phyloP scores from a whole-genome alignment of 2,329 filamentous ascomycete species.

The Emergomyces orientalis region DNA sequence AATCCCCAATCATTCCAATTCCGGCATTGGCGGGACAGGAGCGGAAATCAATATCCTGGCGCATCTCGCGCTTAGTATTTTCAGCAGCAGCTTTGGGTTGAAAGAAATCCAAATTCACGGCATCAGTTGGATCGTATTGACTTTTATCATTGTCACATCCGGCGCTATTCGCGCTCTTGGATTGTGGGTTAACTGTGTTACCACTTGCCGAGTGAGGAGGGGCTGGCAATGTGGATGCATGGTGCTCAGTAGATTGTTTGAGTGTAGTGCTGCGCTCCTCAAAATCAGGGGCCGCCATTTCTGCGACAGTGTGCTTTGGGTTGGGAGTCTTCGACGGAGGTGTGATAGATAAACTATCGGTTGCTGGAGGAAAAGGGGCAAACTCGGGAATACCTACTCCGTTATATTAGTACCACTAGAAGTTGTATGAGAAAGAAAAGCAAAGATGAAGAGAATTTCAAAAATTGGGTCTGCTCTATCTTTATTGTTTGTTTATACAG shows the following conservation, averaged over 20 bases:
- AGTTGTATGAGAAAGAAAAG: not conserved
- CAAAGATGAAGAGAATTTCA: not conserved
- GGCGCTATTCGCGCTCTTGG: not conserved
- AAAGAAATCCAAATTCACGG: conserved; percentile 3
- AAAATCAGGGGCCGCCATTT: not conserved
- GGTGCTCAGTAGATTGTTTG: not conserved
- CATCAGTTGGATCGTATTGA: not conserved
- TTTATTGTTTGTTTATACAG: not conserved
- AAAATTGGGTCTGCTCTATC: not conserved
- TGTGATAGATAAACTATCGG: not conserved
- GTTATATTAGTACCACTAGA: not conserved
- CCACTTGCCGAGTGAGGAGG: not conserved
- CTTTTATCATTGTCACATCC: not conserved
- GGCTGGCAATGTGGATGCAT: not conserved
- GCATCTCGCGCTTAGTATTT: not conserved
- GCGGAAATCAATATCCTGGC: not conserved
- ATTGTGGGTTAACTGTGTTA: not conserved
- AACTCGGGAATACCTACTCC: not conserved
- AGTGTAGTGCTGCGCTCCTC: not conserved
- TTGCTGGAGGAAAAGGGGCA: not conserved
- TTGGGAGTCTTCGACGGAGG: not conserved
- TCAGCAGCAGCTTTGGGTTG: not conserved
- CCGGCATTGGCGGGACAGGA: not conserved
- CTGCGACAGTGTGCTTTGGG: not conserved
- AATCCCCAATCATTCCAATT: not conserved